These are phyloP conservation scores for Chaetoceros muelleri DNA, from an alignment of 108 stramenopile genomes.

Conservation along the genomic window DNA sequence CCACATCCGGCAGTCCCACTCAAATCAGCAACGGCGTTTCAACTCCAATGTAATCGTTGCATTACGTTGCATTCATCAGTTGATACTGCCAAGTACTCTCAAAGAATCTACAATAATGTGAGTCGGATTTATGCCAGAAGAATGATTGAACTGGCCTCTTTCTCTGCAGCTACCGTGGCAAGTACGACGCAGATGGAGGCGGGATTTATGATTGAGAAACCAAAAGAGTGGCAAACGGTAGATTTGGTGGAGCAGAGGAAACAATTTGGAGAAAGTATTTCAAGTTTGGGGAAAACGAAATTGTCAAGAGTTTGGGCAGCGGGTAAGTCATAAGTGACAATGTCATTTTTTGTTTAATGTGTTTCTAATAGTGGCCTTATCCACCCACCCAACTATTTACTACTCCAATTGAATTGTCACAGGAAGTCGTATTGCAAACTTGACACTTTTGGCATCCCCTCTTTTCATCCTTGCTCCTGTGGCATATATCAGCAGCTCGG, in stretches of 20 bases:
- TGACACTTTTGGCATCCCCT: slow-evolving; percentile 31
- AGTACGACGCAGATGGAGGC: slow-evolving; percentile 17
- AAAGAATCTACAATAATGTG: slow-evolving; percentile 31
- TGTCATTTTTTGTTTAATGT: neutral
- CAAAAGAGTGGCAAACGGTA: slow-evolving; percentile 33
- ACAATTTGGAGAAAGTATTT: slow-evolving; percentile 1
- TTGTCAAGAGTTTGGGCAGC: slow-evolving; percentile 18
- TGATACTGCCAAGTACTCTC: neutral
- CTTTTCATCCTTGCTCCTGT: slow-evolving; percentile 29
- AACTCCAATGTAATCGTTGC: neutral
- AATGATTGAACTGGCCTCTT: slow-evolving; percentile 35
- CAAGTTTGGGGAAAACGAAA: slow-evolving; percentile 28
- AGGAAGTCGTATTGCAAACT: neutral
- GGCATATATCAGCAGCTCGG: slow-evolving; percentile 16
- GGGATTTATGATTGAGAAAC: slow-evolving; percentile 17
- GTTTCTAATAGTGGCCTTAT: neutral
- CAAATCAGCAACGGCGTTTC: neutral
- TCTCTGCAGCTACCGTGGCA: slow-evolving; percentile 12
- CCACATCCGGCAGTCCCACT: neutral
- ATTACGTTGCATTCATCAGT: neutral
- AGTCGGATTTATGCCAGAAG: slow-evolving; percentile 59
- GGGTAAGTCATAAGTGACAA: neutral
- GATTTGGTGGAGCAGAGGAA: slow-evolving; percentile 20
- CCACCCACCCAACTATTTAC: neutral
- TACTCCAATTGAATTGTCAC: neutral